Evolutionary conservation across 1,284 basidiomycete species (phyloP).

Genomic region (Tremellales sp.): DNA sequence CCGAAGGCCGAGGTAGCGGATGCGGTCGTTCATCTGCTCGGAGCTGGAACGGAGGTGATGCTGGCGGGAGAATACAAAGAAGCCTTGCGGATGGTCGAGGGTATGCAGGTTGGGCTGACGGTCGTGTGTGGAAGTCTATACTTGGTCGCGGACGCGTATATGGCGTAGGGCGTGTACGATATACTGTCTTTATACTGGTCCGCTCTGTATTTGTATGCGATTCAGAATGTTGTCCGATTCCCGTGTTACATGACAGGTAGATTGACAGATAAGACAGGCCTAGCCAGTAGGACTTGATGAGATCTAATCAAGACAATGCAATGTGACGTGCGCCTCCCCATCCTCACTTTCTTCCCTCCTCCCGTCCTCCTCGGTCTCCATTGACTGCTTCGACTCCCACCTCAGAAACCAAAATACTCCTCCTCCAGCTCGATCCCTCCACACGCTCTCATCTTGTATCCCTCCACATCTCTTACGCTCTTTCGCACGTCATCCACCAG

Average conservation of each 20-base stretch:
- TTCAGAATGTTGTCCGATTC: no score
- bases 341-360: no score
- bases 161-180: slow-evolving; percentile 52
- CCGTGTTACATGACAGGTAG: no score
- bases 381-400: no score
- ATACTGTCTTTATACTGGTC: no score
- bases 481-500: slow-evolving; percentile 33
- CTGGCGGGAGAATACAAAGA: slow-evolving; percentile 2
- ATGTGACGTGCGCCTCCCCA: no score
- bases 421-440: slow-evolving; percentile 44
- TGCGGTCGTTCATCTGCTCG: slow-evolving; percentile 39
- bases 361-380: no score
- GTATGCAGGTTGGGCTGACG: slow-evolving; percentile 50
- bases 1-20: slow-evolving; percentile 53
- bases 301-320: no score
- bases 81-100: slow-evolving; percentile 8
- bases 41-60: slow-evolving; percentile 10
- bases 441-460: slow-evolving; percentile 23
- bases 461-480: slow-evolving; percentile 23
- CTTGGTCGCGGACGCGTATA: slow-evolving; percentile 82
- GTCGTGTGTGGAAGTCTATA: slow-evolving; percentile 87
- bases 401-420: slow-evolving; percentile 40
- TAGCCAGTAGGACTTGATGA: no score
- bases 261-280: no score
- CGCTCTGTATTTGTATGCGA: no score